Percentiles rank a stretch among this genome's conserved stretches.
Conservation (phyloP, 2,329 filamentous ascomycete species). For the Diaporthe citriasiana region DNA sequence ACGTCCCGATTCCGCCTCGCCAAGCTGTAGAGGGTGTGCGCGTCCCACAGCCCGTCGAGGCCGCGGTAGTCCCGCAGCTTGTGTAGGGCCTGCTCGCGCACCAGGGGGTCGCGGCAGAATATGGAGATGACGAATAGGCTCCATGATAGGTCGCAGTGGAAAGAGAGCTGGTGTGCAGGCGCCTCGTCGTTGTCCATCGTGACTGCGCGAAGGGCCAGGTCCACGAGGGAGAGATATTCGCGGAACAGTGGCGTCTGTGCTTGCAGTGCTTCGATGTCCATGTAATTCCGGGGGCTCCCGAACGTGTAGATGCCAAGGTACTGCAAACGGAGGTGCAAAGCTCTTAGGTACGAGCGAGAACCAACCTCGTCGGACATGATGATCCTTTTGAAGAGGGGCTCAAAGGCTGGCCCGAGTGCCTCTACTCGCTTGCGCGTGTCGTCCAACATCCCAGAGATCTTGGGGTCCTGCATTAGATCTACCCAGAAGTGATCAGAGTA, state of each 20-base stretch:
- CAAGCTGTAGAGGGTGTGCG: neutral
- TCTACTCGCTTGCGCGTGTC: neutral
- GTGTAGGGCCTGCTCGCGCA: constrained; percentile 4
- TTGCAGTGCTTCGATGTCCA: constrained; percentile 44
- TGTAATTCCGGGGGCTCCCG: constrained; percentile 48
- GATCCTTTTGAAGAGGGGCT: constrained; percentile 51
- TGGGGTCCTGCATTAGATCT: neutral
- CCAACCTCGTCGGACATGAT: constrained; percentile 45
- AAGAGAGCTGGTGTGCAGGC: constrained; percentile 47
- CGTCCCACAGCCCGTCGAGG: constrained; percentile 12
- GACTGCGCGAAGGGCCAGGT: constrained; percentile 46
- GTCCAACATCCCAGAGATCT: neutral
- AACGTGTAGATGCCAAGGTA: constrained; percentile 48
- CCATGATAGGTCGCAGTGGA: constrained; percentile 49
- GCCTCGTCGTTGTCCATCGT: constrained; percentile 40
- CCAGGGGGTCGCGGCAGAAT: constrained; percentile 13
- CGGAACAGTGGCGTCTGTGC: constrained; percentile 49
- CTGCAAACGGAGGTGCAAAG: constrained; percentile 14
- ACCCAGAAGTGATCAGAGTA: neutral
- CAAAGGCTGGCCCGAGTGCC: constrained; percentile 4
- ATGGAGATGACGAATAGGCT: constrained; percentile 7
- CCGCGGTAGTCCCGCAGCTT: constrained; percentile 17
- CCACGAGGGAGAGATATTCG: constrained; percentile 52
- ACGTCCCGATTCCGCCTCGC: constrained; percentile 14
- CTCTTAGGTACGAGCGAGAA: constrained; percentile 3